phyloP scores from a whole-genome alignment of 495 filamentous ascomycete genomes.

The Lophium mytilinum region DNA sequence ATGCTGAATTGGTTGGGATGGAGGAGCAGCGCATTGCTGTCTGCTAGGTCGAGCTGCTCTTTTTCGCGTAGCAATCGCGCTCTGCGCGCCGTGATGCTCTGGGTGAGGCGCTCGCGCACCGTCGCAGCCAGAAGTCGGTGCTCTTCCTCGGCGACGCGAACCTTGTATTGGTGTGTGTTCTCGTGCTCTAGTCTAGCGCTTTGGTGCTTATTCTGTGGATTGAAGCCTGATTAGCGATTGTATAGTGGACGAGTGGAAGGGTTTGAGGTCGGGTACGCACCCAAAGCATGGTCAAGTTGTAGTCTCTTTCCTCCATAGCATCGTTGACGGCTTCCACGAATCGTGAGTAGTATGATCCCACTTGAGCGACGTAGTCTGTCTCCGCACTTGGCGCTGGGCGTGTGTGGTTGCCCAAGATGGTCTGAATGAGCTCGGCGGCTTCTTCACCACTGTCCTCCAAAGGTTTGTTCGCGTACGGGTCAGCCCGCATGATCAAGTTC shows the following conservation, averaged over 20 bases:
- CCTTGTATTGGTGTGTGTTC: conserved; percentile 50
- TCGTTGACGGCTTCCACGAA: conserved; percentile 83
- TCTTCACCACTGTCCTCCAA: conserved; percentile 64
- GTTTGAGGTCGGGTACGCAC: conserved; percentile 44
- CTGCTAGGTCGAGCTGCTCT: conserved; percentile 78
- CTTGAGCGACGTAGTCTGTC: conserved; percentile 40
- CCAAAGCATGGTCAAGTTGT: conserved; percentile 62
- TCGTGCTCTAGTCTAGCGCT: conserved; percentile 45
- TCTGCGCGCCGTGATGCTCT: conserved; percentile 66
- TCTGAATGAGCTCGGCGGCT: conserved; percentile 46
- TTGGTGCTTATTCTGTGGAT: conserved; percentile 35
- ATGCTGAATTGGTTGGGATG: conserved; percentile 91
- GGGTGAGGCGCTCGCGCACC: conserved; percentile 75
- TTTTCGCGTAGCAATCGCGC: conserved; percentile 76
- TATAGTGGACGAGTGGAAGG: neutral
- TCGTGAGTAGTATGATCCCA: conserved; percentile 70
- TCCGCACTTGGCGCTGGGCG: conserved; percentile 24
- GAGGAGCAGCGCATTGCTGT: conserved; percentile 77
- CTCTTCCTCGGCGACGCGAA: conserved; percentile 73
- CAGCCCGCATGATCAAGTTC: conserved; percentile 71
- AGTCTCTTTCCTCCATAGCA: conserved; percentile 74
- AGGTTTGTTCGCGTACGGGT: conserved; percentile 64
- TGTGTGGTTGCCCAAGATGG: conserved; percentile 23
- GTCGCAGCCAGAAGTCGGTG: conserved; percentile 67
- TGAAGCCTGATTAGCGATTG: conserved; percentile 3